Evolutionary conservation across 2,329 filamentous ascomycete genomes (phyloP), one percentile per base, ranked within the genome.

Genomic region (Exophiala calicioides): DNA sequence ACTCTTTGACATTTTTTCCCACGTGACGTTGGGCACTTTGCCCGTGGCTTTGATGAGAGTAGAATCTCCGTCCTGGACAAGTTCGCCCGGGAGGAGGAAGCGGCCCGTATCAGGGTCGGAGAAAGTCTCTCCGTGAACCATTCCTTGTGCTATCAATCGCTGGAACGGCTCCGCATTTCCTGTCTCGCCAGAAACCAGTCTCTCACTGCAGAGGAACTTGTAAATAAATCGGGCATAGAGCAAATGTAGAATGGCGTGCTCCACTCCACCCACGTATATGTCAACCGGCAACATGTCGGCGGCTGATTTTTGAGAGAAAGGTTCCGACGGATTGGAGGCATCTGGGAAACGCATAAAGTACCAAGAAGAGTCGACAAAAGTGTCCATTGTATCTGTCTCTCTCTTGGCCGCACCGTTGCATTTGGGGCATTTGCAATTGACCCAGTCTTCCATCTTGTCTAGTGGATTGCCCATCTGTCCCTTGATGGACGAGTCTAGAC

Each of bases 301-400:
- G 9, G 80, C 79, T 8, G 75, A 75, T 13, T 74, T 68, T n/a
- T 81, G 68, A 1, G 80, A 81, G 54, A 94, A 82, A 0, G 81
- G 82, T 10, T 71, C 64, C 2, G 76, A 61, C 10, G 72, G 56
- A 56, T 93, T 90, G 13, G 81, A 72, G 1, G 86, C 73, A 59
- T 94, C 88, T 20, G 84, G 68, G 59, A 89, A 95, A 9, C 88
- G 80, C 69, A 90, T 81, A 61, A 84, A 95, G 66, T 95, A 95
- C 90, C 90, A 95, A 43, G 89, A 94, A 1, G 89, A 95, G 68
- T 95, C 90, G 51, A 95, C 90, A 68, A 95, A 95, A 0, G 90
- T 95, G 65, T 95, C 90, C 90, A 95, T 95, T 2, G 90, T 95
- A 64, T 95, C 90, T 0, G 90, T 95, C 56, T 95, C 90, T 54